A percentile compares a stretch with the other conserved stretches of the same genome.
phyloP scores from a whole-genome alignment of 2,329 filamentous ascomycete genomes.

The Fusarium proliferatum region DNA sequence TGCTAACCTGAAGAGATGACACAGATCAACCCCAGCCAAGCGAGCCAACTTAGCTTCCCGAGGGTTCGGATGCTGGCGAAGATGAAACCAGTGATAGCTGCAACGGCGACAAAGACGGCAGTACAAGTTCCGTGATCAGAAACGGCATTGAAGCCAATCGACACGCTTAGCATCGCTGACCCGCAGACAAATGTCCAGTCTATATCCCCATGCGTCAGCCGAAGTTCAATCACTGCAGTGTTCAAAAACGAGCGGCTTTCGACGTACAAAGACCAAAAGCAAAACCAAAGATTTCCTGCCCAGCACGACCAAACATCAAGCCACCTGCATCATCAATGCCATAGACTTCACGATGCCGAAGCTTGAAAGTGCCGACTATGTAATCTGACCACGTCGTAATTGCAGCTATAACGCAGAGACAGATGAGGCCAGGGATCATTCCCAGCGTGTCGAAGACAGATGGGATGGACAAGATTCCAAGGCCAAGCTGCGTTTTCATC shows the following conservation, averaged over 20 bases:
- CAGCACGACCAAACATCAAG: constrained; percentile 59
- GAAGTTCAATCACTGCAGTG: accelerated
- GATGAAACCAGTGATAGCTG: constrained; percentile 42
- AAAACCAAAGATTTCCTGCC: constrained; percentile 55
- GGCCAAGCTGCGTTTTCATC: constrained; percentile 60
- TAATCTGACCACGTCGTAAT: constrained; percentile 63
- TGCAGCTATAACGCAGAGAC: constrained; percentile 53
- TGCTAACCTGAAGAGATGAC: constrained; percentile 2
- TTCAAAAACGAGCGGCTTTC: accelerated
- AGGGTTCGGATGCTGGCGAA: constrained; percentile 50
- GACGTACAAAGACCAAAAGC: constrained; percentile 50
- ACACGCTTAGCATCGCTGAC: constrained; percentile 44
- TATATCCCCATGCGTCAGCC: accelerated
- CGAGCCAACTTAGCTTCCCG: constrained; percentile 47
- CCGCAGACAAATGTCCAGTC: constrained; percentile 20
- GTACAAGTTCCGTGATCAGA: constrained; percentile 53
- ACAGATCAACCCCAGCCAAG: constrained; percentile 40
- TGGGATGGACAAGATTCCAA: constrained; percentile 61
- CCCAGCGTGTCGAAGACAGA: constrained; percentile 57
- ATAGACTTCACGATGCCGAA: constrained; percentile 61
- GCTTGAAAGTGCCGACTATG: constrained; percentile 62
- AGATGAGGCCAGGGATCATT: constrained; percentile 60
- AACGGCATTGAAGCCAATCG: constrained; percentile 53
- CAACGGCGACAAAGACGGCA: constrained; percentile 52
- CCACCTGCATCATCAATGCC: constrained; percentile 63